phyloP scores from a whole-genome alignment of 2,329 filamentous ascomycete species.

The Penicillium expansum region DNA sequence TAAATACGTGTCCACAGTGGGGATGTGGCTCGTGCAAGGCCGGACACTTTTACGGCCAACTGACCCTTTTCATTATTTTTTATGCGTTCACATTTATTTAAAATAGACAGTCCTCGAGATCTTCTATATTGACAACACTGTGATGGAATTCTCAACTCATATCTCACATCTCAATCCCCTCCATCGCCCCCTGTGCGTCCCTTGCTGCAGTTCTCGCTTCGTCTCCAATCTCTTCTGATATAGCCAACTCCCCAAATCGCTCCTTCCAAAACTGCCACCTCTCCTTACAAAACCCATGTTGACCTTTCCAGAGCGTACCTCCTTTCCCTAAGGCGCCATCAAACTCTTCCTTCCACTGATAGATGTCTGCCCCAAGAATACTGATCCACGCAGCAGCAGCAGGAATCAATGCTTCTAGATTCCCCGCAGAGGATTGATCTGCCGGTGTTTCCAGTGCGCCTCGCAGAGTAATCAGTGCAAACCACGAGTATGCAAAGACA shows the following conservation, averaged over 20 bases:
- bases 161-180: not conserved
- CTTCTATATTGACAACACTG: not conserved
- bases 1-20: not conserved
- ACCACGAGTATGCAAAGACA: constrained; percentile 2
- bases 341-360: not conserved
- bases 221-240: not conserved
- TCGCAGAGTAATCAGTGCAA: not conserved
- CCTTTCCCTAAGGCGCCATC: not conserved
- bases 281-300: constrained; percentile 1
- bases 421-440: not conserved
- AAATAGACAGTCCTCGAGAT: not conserved
- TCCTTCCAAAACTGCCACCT: constrained; percentile 3
- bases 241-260: not conserved
- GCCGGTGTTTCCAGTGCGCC: not conserved
- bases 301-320: not conserved
- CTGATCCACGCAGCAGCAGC: constrained; percentile 2
- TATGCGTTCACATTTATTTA: not conserved
- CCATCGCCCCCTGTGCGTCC: not conserved
- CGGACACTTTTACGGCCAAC: not conserved
- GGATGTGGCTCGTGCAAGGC: not conserved
- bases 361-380: not conserved
- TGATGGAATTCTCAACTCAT: not conserved
- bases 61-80: not conserved
- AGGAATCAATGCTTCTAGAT: not conserved
- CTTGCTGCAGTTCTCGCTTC: not conserved